These are phyloP conservation scores for Diaporthe capsici DNA, from an alignment of 2,329 filamentous ascomycete genomes.

Conservation along the genomic window DNA sequence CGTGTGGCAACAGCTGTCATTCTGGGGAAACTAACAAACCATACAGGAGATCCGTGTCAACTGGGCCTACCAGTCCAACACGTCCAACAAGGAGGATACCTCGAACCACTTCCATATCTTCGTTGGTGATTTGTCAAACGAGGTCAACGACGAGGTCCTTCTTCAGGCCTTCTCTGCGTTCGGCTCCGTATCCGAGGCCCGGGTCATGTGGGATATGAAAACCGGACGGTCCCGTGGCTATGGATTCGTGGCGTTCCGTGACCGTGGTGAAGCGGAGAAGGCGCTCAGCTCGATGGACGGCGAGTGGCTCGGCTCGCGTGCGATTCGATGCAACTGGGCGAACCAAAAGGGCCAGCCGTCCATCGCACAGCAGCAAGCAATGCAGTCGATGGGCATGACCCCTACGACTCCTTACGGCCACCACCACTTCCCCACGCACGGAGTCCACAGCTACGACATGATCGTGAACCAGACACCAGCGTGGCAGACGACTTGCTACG, in stretches of 20 bases:
- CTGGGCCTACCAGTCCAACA: slow-evolving; percentile 99
- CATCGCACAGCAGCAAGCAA: slow-evolving; percentile 96
- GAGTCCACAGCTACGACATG: slow-evolving; percentile 97
- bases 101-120: slow-evolving; percentile 99
- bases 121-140: slow-evolving; percentile 96
- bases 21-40: slow-evolving; percentile 23
- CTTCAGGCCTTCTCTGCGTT: slow-evolving; percentile 96
- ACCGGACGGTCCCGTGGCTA: slow-evolving; percentile 97
- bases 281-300: slow-evolving; percentile 98
- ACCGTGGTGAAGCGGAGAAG: slow-evolving; percentile 94
- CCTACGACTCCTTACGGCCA: slow-evolving; percentile 96
- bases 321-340: slow-evolving; percentile 99
- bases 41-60: slow-evolving; percentile 96
- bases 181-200: slow-evolving; percentile 94
- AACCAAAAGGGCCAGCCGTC: slow-evolving; percentile 99
- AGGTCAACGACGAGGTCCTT: slow-evolving; percentile 97
- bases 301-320: slow-evolving; percentile 97
- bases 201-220: slow-evolving; percentile 99
- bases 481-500: slow-evolving; percentile 99
- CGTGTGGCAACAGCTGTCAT: too few relatives aligned
- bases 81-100: slow-evolving; percentile 93
- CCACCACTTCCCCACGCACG: slow-evolving; percentile 97
- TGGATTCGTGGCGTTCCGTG: slow-evolving; percentile 97
- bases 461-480: slow-evolving; percentile 93
- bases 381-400: slow-evolving; percentile 98